Conservation (phyloP, 495 filamentous ascomycete species). For the Stereocaulon alpinum region DNA sequence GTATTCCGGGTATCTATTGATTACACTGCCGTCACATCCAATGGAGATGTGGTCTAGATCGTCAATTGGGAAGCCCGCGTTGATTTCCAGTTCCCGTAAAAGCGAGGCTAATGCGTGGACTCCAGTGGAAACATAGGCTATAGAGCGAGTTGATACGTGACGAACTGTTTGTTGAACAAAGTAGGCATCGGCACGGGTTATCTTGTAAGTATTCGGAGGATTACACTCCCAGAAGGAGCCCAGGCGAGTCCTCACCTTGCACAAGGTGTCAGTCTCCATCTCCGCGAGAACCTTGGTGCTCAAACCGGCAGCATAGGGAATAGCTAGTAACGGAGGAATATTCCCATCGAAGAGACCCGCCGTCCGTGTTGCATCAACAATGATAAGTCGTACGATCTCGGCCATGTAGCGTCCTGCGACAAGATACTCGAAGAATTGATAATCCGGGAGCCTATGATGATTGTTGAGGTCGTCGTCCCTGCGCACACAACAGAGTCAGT, state of each 20-base stretch:
- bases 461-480: slow-evolving; percentile 58
- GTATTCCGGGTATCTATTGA: slow-evolving; percentile 51
- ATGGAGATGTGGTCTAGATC: slow-evolving; percentile 35
- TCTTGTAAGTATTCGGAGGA: slow-evolving; percentile 30
- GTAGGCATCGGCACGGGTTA: slow-evolving; percentile 41
- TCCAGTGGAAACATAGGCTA: slow-evolving; percentile 52
- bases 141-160: slow-evolving; percentile 49
- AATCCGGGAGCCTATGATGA: slow-evolving; percentile 63
- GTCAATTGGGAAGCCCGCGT: slow-evolving; percentile 17
- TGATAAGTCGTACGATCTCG: slow-evolving; percentile 68
- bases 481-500: too few species aligned
- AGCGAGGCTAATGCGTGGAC: slow-evolving; percentile 56
- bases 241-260: slow-evolving; percentile 34
- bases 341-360: slow-evolving; percentile 40
- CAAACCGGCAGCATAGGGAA: slow-evolving; percentile 46
- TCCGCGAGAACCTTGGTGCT: slow-evolving; percentile 59
- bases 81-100: slow-evolving; percentile 35
- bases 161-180: slow-evolving; percentile 44
- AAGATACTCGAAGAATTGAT: slow-evolving; percentile 88
- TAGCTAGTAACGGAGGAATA: slow-evolving; percentile 50
- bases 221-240: slow-evolving; percentile 43
- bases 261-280: slow-evolving; percentile 40
- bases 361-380: slow-evolving; percentile 53
- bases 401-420: slow-evolving; percentile 77
- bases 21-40: slow-evolving; percentile 49